Percentiles rank a stretch among this genome's conserved stretches.
phyloP scores from a whole-genome alignment of 2,329 filamentous ascomycete species.

The Diplodia mutila region DNA sequence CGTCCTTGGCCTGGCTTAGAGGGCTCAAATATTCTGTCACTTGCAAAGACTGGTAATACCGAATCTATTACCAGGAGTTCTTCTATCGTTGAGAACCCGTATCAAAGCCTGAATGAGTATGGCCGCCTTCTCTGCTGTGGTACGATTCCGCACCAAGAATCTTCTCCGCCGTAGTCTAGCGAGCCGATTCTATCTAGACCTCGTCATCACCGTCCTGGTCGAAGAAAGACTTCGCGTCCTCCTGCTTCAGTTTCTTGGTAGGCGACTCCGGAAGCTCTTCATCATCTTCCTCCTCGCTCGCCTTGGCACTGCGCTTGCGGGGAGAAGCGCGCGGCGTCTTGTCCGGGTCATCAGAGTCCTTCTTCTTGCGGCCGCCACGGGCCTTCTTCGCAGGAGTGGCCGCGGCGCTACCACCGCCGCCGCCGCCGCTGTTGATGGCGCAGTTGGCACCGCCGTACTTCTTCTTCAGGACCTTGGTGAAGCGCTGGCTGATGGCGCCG shows the following conservation, averaged over 20 bases:
- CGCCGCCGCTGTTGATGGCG: not conserved
- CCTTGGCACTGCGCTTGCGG: not conserved
- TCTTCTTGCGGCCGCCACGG: not conserved
- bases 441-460: not conserved
- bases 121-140: not conserved
- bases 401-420: not conserved
- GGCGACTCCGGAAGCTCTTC: not conserved
- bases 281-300: not conserved
- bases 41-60: too few relatives aligned
- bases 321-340: not conserved
- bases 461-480: not conserved
- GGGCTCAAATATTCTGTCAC: too few relatives aligned
- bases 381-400: not conserved
- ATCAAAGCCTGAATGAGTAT: not conserved
- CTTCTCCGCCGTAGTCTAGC: not conserved
- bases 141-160: not conserved
- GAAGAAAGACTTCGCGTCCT: not conserved
- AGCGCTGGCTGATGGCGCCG: not conserved
- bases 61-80: too few relatives aligned
- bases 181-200: not conserved
- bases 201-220: not conserved
- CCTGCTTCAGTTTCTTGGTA: not conserved
- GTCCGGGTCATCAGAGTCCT: not conserved
- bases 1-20: too few relatives aligned
- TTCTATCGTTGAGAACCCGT: too few relatives aligned